Conservation (phyloP, 441 rosid genomes). For the Aquilaria agallochum region DNA sequence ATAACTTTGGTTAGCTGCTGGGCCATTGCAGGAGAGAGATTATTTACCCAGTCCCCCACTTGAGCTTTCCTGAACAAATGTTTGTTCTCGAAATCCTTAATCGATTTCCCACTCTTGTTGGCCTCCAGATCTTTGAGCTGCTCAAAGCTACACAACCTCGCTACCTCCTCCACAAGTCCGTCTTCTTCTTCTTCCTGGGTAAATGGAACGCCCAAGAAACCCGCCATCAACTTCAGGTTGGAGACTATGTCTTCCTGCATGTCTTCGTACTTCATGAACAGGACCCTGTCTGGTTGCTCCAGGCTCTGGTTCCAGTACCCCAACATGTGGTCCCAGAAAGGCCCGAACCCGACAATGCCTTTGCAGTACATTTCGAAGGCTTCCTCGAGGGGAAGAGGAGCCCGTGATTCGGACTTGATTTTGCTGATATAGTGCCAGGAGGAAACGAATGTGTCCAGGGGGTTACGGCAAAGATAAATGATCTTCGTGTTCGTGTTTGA, state of each 20-base stretch:
- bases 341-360: constrained; percentile 61
- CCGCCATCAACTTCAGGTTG: constrained; percentile 48
- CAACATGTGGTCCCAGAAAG: constrained; percentile 77
- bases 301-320: constrained; percentile 72
- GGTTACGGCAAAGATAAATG: constrained; percentile 69
- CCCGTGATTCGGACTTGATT: constrained; percentile 26
- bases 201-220: constrained; percentile 54
- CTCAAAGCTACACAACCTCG: constrained; percentile 63
- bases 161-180: constrained; percentile 45
- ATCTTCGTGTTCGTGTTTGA: constrained; percentile 32
- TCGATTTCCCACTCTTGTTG: constrained; percentile 56
- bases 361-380: constrained; percentile 48
- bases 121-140: constrained; percentile 60
- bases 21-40: constrained; percentile 58
- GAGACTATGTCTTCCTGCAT: constrained; percentile 41
- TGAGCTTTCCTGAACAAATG: constrained; percentile 72
- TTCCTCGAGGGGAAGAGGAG: constrained; percentile 45
- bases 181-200: constrained; percentile 43
- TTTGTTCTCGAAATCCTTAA: constrained; percentile 49
- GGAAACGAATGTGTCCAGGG: constrained; percentile 69
- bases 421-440: constrained; percentile 49
- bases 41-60: constrained; percentile 72
- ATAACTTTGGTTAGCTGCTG: constrained; percentile 32
- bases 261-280: constrained; percentile 67
- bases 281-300: constrained; percentile 44